Percentiles rank a stretch among this genome's conserved stretches.
Evolutionary conservation across 768 basidiomycete genomes (phyloP).

Genomic region (Collybia sp.): DNA sequence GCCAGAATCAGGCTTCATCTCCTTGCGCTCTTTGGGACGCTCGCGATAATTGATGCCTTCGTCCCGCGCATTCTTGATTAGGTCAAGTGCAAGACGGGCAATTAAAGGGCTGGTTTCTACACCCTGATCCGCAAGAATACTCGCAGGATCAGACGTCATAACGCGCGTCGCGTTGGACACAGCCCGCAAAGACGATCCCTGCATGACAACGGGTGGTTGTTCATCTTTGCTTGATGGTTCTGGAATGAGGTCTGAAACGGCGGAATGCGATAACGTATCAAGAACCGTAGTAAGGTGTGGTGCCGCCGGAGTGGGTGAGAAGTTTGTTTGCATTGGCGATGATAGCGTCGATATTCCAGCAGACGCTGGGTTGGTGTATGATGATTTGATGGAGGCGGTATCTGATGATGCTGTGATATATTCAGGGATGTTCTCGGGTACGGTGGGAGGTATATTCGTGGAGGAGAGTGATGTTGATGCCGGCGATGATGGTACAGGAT

Average conservation of each 20-base stretch:
- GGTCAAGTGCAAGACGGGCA: slow-evolving; percentile 56
- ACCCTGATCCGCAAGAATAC: slow-evolving; percentile 71
- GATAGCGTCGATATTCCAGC: slow-evolving; percentile 23
- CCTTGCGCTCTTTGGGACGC: slow-evolving; percentile 44
- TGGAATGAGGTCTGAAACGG: slow-evolving; percentile 11
- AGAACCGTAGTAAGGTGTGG: slow-evolving; percentile 39
- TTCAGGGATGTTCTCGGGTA: too few species aligned
- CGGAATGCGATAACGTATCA: slow-evolving; percentile 21
- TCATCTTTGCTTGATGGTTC: slow-evolving; percentile 19
- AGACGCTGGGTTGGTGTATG: slow-evolving; percentile 16
- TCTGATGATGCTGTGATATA: slow-evolving; percentile 17
- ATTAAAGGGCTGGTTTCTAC: slow-evolving; percentile 59
- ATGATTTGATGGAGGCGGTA: slow-evolving; percentile 30
- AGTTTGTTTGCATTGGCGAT: slow-evolving; percentile 35
- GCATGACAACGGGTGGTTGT: slow-evolving; percentile 25
- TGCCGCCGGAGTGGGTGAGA: slow-evolving; percentile 34
- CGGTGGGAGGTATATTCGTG: slow-evolving; percentile 1
- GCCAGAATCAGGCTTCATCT: slow-evolving; percentile 18
- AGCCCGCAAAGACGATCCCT: slow-evolving; percentile 68
- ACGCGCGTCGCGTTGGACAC: slow-evolving; percentile 81
- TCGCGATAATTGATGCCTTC: slow-evolving; percentile 47
- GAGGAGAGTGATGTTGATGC: slow-evolving; percentile 7
- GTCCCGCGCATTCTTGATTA: slow-evolving; percentile 67
- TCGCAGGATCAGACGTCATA: slow-evolving; percentile 77
- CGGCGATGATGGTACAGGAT: slow-evolving; percentile 29